phyloP scores from a whole-genome alignment of 148 eudicot genomes.

The Agrostemma githago region DNA sequence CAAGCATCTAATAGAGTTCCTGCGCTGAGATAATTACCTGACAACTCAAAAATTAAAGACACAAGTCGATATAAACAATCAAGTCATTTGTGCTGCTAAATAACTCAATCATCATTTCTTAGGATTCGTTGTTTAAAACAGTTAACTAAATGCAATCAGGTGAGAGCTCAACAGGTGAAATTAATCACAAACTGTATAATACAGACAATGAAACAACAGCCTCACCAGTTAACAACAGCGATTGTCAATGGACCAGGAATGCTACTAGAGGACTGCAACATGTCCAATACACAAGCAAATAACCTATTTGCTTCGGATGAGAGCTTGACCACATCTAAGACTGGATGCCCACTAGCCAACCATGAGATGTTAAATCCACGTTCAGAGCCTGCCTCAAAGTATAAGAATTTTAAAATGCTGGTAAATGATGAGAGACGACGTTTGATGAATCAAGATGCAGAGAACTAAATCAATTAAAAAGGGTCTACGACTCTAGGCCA shows the following conservation, averaged over 20 bases:
- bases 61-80: background rate
- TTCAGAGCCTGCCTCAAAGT: constrained; percentile 28
- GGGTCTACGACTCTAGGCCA: background rate
- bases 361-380: constrained; percentile 58
- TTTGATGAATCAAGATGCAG: background rate
- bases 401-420: background rate
- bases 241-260: constrained; percentile 74
- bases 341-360: constrained; percentile 67
- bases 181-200: background rate
- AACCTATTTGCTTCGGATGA: constrained; percentile 61
- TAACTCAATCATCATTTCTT: no score
- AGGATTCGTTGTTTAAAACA: background rate
- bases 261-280: constrained; percentile 52
- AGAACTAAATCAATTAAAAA: background rate
- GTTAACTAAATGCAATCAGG: background rate
- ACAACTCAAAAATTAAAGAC: background rate
- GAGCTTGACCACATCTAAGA: constrained; percentile 54
- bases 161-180: background rate
- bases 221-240: constrained; percentile 87
- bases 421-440: background rate
- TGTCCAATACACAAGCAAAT: constrained; percentile 42
- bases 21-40: background rate
- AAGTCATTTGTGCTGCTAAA: no score
- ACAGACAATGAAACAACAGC: background rate
- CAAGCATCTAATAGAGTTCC: background rate